These are phyloP conservation scores for Cryptosporidium bovis DNA, from an alignment of 169 alveolate genomes.

Conservation along the genomic window DNA sequence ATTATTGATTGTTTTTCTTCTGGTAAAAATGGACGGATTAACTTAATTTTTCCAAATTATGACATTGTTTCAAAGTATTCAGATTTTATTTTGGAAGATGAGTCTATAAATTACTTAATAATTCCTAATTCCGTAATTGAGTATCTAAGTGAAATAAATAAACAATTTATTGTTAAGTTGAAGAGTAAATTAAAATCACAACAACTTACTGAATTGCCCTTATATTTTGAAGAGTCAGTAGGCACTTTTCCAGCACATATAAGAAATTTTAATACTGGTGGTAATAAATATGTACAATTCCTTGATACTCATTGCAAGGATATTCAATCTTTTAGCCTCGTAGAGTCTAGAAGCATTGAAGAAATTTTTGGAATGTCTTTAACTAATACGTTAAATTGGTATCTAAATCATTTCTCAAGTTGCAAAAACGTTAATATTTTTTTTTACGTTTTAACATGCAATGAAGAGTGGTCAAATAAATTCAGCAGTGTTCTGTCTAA, in stretches of 20 bases:
- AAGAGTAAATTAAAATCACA: slow-evolving; percentile 19
- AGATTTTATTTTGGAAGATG: slow-evolving; percentile 76
- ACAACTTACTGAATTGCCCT: slow-evolving; percentile 10
- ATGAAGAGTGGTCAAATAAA: slow-evolving; percentile 61
- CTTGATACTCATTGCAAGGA: slow-evolving; percentile 55
- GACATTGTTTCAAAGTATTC: slow-evolving; percentile 17
- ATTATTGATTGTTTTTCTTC: background rate
- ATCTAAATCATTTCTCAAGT: slow-evolving; percentile 70
- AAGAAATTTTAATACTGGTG: background rate
- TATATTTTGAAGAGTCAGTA: slow-evolving; percentile 1
- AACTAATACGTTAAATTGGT: slow-evolving; percentile 60
- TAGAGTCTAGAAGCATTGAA: background rate
- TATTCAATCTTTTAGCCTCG: background rate
- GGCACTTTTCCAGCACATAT: too few species aligned
- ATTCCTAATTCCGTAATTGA: slow-evolving; percentile 71
- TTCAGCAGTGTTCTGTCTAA: background rate
- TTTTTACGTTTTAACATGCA: slow-evolving; percentile 70
- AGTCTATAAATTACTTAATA: slow-evolving; percentile 74
- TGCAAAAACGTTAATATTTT: slow-evolving; percentile 40
- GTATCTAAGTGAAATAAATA: slow-evolving; percentile 69
- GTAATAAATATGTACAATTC: slow-evolving; percentile 27
- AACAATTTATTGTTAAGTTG: slow-evolving; percentile 59
- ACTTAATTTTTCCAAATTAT: slow-evolving; percentile 21
- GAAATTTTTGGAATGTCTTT: slow-evolving; percentile 17
- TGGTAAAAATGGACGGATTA: slow-evolving; percentile 1